Base-by-base conservation (phyloP, 768 basidiomycete species). In the Tylopilus vinaceipallidus region DNA sequence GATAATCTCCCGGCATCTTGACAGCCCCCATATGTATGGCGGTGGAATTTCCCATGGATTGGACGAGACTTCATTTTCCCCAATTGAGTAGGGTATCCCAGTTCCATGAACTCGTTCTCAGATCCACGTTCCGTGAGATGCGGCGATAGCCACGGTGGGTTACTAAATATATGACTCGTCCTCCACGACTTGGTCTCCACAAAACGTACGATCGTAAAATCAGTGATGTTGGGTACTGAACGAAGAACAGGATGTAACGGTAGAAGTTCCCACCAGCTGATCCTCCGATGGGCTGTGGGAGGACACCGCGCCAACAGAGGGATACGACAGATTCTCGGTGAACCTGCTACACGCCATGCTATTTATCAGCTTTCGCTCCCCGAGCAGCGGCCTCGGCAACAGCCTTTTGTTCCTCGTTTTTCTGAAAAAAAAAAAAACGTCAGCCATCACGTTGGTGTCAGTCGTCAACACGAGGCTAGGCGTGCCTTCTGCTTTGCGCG, bases 401-500 rank as follows among this genome's bases (percentile, higher is more conserved):
- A 20, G 65, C 68, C 64, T 72, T 75, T 49, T 75, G 71, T 29
- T 81, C 81, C 2, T 82, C 78, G 48, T 76, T 80, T 74, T 81
- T 80, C 81, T 83, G 55, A 32, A 44, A 27, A 38, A 34, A 43
- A 42, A 34, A 24, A 30, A 45, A 26, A 37, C 22, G 49, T 64
- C 45, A 50, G 54, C 22, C 27, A 42, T 42, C 29, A 12, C 2
- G 32, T 27, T 39, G 14, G n/a, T 19, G 43, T 39, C 19, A 24
- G 39, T 43, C 32, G 40, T 23, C 20, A 42, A 26, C 53, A 48
- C 40, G 47, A 54, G 55, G 43, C 33, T 35, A 35, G 20, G 14
- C 74, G 35, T 70, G 83, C 88, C 84, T 85, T 88, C 66, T 91
- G 88, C 66, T 91, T 91, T 53, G 82, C 81, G 49, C 84, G 78